Conservation (phyloP, 108 stramenopile species). For the Cyclotella atomus region DNA sequence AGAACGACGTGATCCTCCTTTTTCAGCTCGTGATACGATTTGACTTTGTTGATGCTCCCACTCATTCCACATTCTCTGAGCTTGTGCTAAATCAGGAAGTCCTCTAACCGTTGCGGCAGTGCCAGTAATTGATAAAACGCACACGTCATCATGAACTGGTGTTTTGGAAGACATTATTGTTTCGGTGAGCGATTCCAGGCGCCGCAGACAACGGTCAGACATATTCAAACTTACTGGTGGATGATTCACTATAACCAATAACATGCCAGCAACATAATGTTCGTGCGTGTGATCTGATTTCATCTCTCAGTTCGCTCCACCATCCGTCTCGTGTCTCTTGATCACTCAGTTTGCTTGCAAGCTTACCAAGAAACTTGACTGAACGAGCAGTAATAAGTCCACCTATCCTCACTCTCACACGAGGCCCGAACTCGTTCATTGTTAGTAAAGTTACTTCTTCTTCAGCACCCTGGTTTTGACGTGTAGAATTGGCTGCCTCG, state of each 20-base stretch:
- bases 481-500: slow-evolving; percentile 46
- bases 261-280: slow-evolving; percentile 94
- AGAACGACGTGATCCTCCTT: slow-evolving; percentile 22
- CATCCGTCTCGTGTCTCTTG: slow-evolving; percentile 96
- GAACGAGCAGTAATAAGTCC: slow-evolving; percentile 93
- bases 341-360: slow-evolving; percentile 85
- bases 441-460: slow-evolving; percentile 92
- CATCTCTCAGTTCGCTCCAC: slow-evolving; percentile 97
- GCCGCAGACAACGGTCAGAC: too few species aligned
- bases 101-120: slow-evolving; percentile 93
- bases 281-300: slow-evolving; percentile 92
- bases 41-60: slow-evolving; percentile 41
- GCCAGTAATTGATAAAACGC: slow-evolving; percentile 92
- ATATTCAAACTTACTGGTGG: too few species aligned
- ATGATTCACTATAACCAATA: slow-evolving; percentile 92
- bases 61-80: slow-evolving; percentile 63
- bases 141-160: slow-evolving; percentile 97
- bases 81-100: slow-evolving; percentile 67
- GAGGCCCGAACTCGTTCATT: slow-evolving; percentile 82
- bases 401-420: slow-evolving; percentile 89
- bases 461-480: slow-evolving; percentile 53
- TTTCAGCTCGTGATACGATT: slow-evolving; percentile 22
- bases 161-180: too few species aligned
- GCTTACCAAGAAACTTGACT: slow-evolving; percentile 95
- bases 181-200: too few species aligned